phyloP scores from a whole-genome alignment of 2,329 filamentous ascomycete species.

The Eutypella sp. region DNA sequence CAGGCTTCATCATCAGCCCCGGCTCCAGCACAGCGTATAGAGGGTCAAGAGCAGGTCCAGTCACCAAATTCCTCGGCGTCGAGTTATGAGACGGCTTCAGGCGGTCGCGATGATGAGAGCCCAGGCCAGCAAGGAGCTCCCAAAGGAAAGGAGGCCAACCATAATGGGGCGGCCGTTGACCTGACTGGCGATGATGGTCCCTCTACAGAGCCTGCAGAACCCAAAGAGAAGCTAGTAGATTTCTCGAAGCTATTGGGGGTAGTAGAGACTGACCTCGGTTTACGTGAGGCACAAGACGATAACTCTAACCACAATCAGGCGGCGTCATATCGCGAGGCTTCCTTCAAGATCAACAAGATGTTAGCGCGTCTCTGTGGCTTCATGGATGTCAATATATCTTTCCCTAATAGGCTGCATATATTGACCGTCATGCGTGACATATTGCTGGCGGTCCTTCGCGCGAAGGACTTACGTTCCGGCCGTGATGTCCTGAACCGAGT shows the following conservation, averaged over 20 bases:
- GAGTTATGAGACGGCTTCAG: not conserved
- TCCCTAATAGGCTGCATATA: slow-evolving; percentile 3
- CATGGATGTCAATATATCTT: slow-evolving; percentile 3
- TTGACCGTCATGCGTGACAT: slow-evolving; percentile 6
- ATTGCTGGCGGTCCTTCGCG: slow-evolving; percentile 1
- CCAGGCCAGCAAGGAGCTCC: not conserved
- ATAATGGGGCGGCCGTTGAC: not conserved
- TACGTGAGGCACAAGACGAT: slow-evolving; percentile 3
- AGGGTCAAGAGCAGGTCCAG: not conserved
- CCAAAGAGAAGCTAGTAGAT: slow-evolving; percentile 3
- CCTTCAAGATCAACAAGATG: slow-evolving; percentile 1
- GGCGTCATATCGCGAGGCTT: not conserved
- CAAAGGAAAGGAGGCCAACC: not conserved
- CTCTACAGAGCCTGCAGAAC: slow-evolving; percentile 3
- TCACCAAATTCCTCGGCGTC: not conserved
- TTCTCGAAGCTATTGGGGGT: slow-evolving; percentile 3
- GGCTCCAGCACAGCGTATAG: not conserved
- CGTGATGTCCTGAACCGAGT: slow-evolving; percentile 3
- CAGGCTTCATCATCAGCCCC: not conserved
- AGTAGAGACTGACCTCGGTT: slow-evolving; percentile 6
- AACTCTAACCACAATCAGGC: slow-evolving; percentile 1
- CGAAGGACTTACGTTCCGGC: slow-evolving; percentile 4
- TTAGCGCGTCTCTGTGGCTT: slow-evolving; percentile 1
- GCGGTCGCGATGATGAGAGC: not conserved
- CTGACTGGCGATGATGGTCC: not conserved